phyloP scores from a whole-genome alignment of 108 stramenopile genomes.

The Fistulifera solaris region DNA sequence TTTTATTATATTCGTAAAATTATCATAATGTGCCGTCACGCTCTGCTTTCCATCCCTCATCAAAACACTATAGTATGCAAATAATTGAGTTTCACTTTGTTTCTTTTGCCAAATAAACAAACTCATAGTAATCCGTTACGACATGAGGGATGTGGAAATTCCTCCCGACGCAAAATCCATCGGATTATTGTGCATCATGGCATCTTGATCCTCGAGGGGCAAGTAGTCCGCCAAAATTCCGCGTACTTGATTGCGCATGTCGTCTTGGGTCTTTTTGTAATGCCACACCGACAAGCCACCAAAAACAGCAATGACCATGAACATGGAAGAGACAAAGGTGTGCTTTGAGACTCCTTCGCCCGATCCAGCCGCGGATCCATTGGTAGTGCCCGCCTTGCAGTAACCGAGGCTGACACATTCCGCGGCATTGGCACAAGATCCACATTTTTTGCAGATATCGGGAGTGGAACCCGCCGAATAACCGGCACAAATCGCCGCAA shows the following conservation, averaged over 20 bases:
- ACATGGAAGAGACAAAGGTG: conserved; percentile 19
- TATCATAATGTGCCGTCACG: no score
- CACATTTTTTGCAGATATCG: conserved; percentile 52
- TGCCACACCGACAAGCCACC: conserved; percentile 60
- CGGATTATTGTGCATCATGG: neutral
- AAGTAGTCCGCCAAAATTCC: conserved; percentile 89
- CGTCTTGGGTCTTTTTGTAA: conserved; percentile 62
- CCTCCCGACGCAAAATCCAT: conserved; percentile 7
- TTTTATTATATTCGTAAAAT: no score
- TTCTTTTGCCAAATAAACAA: no score
- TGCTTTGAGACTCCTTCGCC: conserved; percentile 23
- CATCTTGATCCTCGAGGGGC: conserved; percentile 78
- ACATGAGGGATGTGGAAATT: conserved; percentile 1
- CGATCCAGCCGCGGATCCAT: neutral
- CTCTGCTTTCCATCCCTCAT: no score
- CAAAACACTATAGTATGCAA: no score
- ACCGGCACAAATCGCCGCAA: conserved; percentile 66
- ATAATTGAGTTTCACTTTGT: no score
- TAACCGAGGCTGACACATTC: conserved; percentile 39
- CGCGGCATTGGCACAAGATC: conserved; percentile 20
- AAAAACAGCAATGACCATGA: conserved; percentile 27
- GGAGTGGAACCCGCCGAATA: conserved; percentile 72
- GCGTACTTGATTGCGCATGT: conserved; percentile 84
- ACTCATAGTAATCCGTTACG: no score
- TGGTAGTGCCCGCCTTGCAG: conserved; percentile 13